Evolutionary conservation across 2,329 filamentous ascomycete genomes (phyloP), one percentile per base, ranked within the genome.

Genomic region (Xylaria arbuscula): DNA sequence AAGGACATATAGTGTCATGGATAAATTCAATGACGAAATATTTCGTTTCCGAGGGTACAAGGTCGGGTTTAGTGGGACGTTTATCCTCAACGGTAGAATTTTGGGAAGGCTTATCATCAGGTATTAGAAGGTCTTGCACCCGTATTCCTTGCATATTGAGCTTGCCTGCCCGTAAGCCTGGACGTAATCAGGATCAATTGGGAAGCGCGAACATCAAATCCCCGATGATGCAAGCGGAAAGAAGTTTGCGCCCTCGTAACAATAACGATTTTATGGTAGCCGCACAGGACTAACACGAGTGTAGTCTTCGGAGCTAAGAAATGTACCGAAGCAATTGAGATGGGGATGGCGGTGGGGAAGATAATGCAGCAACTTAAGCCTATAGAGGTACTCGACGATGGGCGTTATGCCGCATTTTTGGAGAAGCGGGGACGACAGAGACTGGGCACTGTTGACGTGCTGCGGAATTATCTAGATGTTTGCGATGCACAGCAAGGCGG

Each of bases 1-100:
- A 87, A 3, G 85, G 84, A 66, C 86, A 88, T 45, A 85, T 77
- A 7, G 84, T 80, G 74, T 87, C 86, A 45, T 83, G 77, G 71
- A 86, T 83, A 54, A 86, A 77, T 56, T 85, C 82, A 67, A 87
- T 81, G 11, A 76, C 76, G 71, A 85, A 78, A 57, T 74, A 69
- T 6, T 62, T 82, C 38, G 55, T 74, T 64, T 68, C 64, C 0
- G 64, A 9, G 40, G 24, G 15, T 28, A 19, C 40, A 28, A 50
- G 19, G 24, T 36, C 28, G 7, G 53, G 15, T 19, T 53, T 55
- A 13, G 60, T 6, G 54, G 28, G 40, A 50, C 15, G 13, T 38
- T 61, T 48, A 17, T 59, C 69, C 13, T 64, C 47, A 7, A 22
- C 51, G 32, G 56, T 62, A 13, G 60, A 51, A 24, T 54, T 45